Base-by-base conservation (phyloP, 2,329 filamentous ascomycete species). In the Exserohilum rostratum region DNA sequence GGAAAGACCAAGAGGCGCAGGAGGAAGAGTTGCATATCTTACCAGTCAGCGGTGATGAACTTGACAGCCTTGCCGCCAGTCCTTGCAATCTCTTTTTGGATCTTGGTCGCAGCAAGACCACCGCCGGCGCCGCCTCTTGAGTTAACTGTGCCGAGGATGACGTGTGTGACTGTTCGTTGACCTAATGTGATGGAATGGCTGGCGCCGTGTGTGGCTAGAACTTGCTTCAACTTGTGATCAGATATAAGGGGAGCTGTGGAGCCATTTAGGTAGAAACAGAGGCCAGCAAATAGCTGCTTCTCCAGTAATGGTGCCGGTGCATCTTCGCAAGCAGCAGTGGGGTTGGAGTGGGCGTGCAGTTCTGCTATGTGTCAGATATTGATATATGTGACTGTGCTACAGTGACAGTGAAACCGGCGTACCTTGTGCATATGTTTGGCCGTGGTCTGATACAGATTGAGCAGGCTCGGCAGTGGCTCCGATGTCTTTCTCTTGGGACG, bases 181-280 rank as follows among this genome's bases (percentile, higher is more conserved):
- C 85, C 88, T 9, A 96, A 84, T 54, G 86, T 82, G 31, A 91
- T 83, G 3, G 90, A 88, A 63, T 91, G 80, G 37, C 77, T 80
- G 0, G 86, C 93, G 17, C 93, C 93, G 69, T 96, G 86, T 52
- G 86, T 81, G 5, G 83, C 85, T 33, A 97, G 82, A 13, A 96
- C 75, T 50, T 87, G 87, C 79, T 95, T 96, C 53, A 97, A 83
- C 71, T 85, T 89, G 78, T 96, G 90, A 74, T 97, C 93, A 12
- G 90, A 96, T 58, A 96, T 84, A 20, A 86, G 75, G 1, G 93
- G 92, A 55, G 87, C 83, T 2, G 91, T 96, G 62, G 90, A 93
- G 57, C 92, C 92, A 75, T 96, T 96, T 75, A 97, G 84, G 77
- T 93, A 95, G 65, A 96, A 83, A 46, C 85, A 87, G 18, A 92